Evolutionary conservation across 805 yeast species (phyloP), one percentile per base, ranked within the genome.

Genomic region (Scheffersomyces lignosus): DNA sequence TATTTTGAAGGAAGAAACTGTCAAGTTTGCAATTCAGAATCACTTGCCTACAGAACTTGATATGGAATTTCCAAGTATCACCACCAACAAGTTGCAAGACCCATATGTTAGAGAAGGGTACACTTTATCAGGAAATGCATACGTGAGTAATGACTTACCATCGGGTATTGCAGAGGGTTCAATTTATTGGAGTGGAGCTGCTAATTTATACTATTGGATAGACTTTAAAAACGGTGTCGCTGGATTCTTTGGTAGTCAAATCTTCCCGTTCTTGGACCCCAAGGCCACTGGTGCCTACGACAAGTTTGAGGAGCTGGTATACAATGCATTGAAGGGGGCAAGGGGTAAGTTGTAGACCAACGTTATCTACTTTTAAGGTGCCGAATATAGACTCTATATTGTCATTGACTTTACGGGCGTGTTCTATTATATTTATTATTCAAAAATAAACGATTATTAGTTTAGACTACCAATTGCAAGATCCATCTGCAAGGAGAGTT

Each of bases 111-210:
- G 40, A 3, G 66, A 64, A 42, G 70, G 67, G 2, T 62, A 54
- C 38, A 51, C 68, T 6, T 53, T 66, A 29, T 46, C 62, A n/a
- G 71, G 71, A 2, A 55, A 60, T 51, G 71, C 62, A 1, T 44
- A 46, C 34, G 48, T 48, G 14, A 49, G 34, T 17, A 51, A 54
- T 23, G 45, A 44, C 3, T 38, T 58, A 14, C 52, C 56, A 1
- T 60, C 65, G 1, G 73, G 73, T 3, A 48, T 73, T 40, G 64
- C 70, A 4, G 41, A 42, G 9, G 63, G 66, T 0, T 46, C 65
- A 1, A 34, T 66, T 10, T 64, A 57, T 40, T 69, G 74, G 74
- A 49, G 62, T 18, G 73, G 73, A 0, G 43, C 65, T 26, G 72
- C 64, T 20, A 68, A 64, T 41, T 54, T 65, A 29, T 64, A 44